Conservation (phyloP, 2,329 filamentous ascomycete genomes). For the Zymoseptoria passerinii region DNA sequence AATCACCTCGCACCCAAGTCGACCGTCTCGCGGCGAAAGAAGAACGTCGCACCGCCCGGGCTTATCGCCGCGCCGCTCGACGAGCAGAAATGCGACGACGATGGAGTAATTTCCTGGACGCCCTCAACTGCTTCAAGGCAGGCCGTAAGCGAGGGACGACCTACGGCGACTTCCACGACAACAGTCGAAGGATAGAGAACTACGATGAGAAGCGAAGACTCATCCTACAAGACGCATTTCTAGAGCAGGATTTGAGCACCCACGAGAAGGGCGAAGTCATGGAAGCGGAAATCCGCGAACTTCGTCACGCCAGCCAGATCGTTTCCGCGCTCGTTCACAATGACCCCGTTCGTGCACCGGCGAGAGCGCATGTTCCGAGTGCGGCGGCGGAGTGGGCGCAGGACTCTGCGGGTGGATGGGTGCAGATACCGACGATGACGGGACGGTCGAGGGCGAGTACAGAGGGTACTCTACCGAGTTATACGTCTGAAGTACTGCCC, state of each 20-base stretch:
- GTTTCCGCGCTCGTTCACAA: conserved; percentile 31
- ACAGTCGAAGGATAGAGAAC: conserved; percentile 25
- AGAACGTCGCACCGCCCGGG: conserved; percentile 44
- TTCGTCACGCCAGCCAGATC: conserved; percentile 46
- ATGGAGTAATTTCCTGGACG: conserved; percentile 34
- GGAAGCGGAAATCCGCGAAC: conserved; percentile 43
- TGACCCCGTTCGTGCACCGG: neutral
- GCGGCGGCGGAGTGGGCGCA: neutral
- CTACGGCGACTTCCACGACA: neutral
- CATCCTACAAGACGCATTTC: conserved; percentile 34
- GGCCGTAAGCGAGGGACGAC: conserved; percentile 26
- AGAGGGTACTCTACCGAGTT: conserved; percentile 26
- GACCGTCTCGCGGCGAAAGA: conserved; percentile 48
- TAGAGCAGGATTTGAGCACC: conserved; percentile 36
- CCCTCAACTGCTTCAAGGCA: conserved; percentile 25
- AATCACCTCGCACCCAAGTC: conserved; percentile 42
- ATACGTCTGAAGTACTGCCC: conserved; percentile 34
- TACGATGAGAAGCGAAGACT: conserved; percentile 47
- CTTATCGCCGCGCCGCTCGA: conserved; percentile 47
- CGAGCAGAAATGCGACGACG: conserved; percentile 44
- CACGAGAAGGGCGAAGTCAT: conserved; percentile 36
- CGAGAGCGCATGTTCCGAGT: neutral
- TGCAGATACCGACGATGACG: conserved; percentile 9
- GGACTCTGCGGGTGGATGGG: neutral
- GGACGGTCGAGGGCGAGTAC: conserved; percentile 28